phyloP scores from a whole-genome alignment of 2,329 filamentous ascomycete species.

The Alternaria rosae region DNA sequence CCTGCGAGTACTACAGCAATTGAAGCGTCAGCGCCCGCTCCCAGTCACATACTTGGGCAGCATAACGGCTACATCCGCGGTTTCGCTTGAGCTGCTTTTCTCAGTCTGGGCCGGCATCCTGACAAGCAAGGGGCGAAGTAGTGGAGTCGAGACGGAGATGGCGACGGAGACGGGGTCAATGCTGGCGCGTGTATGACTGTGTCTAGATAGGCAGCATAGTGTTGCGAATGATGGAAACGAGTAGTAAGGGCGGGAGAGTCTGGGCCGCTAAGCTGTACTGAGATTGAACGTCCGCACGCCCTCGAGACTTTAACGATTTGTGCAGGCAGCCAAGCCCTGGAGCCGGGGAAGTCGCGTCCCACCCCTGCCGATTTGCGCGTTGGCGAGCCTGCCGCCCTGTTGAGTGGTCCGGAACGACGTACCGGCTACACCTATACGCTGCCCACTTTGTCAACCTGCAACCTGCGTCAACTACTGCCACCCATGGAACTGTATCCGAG shows the following conservation, averaged over 20 bases:
- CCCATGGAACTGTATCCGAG: not conserved
- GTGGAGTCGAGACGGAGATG: constrained; percentile 24
- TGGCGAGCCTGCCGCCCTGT: not conserved
- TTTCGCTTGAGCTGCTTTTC: constrained; percentile 85
- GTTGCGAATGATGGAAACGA: constrained; percentile 21
- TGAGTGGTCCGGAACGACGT: constrained; percentile 1
- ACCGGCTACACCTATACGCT: not conserved
- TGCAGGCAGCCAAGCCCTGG: constrained; percentile 28
- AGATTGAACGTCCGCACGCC: constrained; percentile 12
- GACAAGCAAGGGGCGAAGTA: constrained; percentile 11
- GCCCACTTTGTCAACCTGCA: no score
- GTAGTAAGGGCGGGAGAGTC: constrained; percentile 17
- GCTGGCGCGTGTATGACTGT: constrained; percentile 28
- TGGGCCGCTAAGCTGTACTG: constrained; percentile 25
- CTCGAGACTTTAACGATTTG: constrained; percentile 16
- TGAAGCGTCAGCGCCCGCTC: constrained; percentile 26
- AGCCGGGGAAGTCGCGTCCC: constrained; percentile 6
- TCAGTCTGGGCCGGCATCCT: constrained; percentile 67
- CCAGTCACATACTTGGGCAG: not conserved
- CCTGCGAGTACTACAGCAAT: constrained; percentile 67
- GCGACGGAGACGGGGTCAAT: constrained; percentile 18
- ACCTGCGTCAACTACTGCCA: not conserved
- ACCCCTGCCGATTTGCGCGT: not conserved
- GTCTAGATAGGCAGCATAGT: constrained; percentile 31
- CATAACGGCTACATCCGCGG: constrained; percentile 64